Evolutionary conservation across 1,284 basidiomycete species (phyloP), one percentile per base, ranked within the genome.

Genomic region (Leccinum fallax): DNA sequence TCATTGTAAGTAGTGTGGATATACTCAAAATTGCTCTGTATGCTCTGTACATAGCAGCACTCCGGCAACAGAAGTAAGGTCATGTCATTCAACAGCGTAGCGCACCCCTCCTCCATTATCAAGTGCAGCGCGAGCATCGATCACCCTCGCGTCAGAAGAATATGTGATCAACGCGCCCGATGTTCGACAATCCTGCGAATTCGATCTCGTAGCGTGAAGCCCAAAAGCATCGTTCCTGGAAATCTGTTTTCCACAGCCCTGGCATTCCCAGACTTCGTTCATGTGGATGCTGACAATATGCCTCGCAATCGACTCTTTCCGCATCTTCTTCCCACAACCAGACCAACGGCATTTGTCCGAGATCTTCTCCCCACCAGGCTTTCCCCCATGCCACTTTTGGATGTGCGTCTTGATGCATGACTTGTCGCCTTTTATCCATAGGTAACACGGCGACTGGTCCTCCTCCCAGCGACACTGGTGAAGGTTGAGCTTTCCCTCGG

Each of bases 391-490:
- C 67, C 67, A 71, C 51, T 36, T 67, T 34, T 62, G 69, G 34
- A 65, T 65, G 26, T 71, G 69, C 0, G 2, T 2, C 1, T 58
- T 61, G 24, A 71, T 67, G 9, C 10, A 51, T 8, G 69, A 59
- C 57, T 63, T 70, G 61, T 69, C 61, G 4, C 60, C 65, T 49
- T 11, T 65, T 16, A 68, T 61, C 67, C 65, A 71, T 8, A 71
- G 57, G 51, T 19, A 28, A 53, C 67, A 68, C 2, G 53, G 60
- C 0, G 57, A 59, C 1, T 4, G 43, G 46, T 65, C 21, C n/a
- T 67, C 53, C 7, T 67, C 59, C 67, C 55, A 69, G 34, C 6
- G 36, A 9, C 67, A 68, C 21, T 30, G 55, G 6, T 60, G 59
- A 2, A 71, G 26, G 5, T 2, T 51, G 10, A 68, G 16, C 32